phyloP scores from a whole-genome alignment of 805 yeast species.

The Brettanomyces sp. region DNA sequence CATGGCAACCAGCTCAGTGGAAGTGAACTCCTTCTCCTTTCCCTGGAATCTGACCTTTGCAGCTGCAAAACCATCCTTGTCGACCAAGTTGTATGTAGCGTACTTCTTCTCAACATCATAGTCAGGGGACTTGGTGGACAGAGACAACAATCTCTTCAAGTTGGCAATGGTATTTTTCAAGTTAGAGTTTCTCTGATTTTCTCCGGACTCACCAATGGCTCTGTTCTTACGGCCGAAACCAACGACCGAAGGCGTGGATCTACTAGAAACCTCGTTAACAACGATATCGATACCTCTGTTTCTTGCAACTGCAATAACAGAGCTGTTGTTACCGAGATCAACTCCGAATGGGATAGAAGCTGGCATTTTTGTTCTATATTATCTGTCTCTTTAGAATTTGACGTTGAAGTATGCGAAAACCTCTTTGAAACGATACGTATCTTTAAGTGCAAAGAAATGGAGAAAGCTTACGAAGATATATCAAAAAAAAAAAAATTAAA shows the following conservation, averaged over 20 bases:
- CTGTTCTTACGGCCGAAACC: slow-evolving; percentile 89
- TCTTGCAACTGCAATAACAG: slow-evolving; percentile 93
- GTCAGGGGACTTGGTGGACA: slow-evolving; percentile 66
- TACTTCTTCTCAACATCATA: slow-evolving; percentile 64
- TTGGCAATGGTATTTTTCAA: slow-evolving; percentile 94
- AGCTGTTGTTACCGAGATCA: slow-evolving; percentile 92
- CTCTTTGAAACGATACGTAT: neutral
- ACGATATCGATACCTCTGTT: slow-evolving; percentile 98
- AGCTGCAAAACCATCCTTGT: slow-evolving; percentile 67
- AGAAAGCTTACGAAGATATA: neutral
- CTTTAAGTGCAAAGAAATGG: neutral
- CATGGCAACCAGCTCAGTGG: slow-evolving; percentile 92
- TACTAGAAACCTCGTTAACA: slow-evolving; percentile 97
- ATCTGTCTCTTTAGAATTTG: too few relatives aligned
- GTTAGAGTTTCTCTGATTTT: slow-evolving; percentile 93
- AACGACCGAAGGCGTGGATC: slow-evolving; percentile 82
- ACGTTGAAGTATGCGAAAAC: too few relatives aligned
- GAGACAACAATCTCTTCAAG: slow-evolving; percentile 86
- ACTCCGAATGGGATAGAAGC: slow-evolving; percentile 94
- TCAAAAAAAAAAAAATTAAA: neutral
- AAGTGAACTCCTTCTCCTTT: slow-evolving; percentile 66
- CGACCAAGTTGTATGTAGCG: slow-evolving; percentile 63
- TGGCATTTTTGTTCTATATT: slow-evolving; percentile 46
- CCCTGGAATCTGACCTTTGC: slow-evolving; percentile 81
- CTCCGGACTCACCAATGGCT: slow-evolving; percentile 90